Percentiles rank a stretch among this genome's conserved stretches.
These are phyloP conservation scores for Xylariaceae sp. DNA, from an alignment of 2,329 filamentous ascomycete species.

Conservation along the genomic window DNA sequence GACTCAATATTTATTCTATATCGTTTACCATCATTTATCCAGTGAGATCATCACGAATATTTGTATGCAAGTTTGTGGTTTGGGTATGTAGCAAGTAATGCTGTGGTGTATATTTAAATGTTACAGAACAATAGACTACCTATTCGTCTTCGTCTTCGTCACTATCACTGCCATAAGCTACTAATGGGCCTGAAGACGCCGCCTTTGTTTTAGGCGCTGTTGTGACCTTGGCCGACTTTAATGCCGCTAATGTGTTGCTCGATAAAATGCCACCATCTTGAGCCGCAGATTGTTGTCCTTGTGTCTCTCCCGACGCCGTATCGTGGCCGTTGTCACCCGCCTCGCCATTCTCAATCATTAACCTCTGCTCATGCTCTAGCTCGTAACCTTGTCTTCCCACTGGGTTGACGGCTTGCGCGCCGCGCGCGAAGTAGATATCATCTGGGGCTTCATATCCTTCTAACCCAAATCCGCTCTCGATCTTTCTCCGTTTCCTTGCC, in stretches of 20 bases:
- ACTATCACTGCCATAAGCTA: slow-evolving; percentile 89
- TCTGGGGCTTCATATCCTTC: slow-evolving; percentile 94
- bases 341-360: slow-evolving; percentile 64
- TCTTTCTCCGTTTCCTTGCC: slow-evolving; percentile 83
- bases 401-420: slow-evolving; percentile 70
- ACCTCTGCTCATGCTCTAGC: slow-evolving; percentile 64
- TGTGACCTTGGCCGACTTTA: slow-evolving; percentile 65
- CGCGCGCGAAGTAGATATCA: slow-evolving; percentile 87
- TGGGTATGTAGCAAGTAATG: neutral
- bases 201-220: slow-evolving; percentile 61
- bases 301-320: slow-evolving; percentile 47
- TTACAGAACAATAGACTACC: neutral
- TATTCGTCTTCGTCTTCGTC: slow-evolving; percentile 61
- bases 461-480: slow-evolving; percentile 87
- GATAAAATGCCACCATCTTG: slow-evolving; percentile 74
- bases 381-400: slow-evolving; percentile 64
- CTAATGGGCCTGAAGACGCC: slow-evolving; percentile 70
- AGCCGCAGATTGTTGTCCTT: slow-evolving; percentile 44
- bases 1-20: neutral
- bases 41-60: neutral
- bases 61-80: neutral
- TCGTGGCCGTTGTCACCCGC: slow-evolving; percentile 49
- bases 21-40: neutral
- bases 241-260: slow-evolving; percentile 77
- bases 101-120: slow-evolving; percentile 25